Base-by-base conservation (phyloP, 1,139 yeast genomes). In the Pichia sp. region DNA sequence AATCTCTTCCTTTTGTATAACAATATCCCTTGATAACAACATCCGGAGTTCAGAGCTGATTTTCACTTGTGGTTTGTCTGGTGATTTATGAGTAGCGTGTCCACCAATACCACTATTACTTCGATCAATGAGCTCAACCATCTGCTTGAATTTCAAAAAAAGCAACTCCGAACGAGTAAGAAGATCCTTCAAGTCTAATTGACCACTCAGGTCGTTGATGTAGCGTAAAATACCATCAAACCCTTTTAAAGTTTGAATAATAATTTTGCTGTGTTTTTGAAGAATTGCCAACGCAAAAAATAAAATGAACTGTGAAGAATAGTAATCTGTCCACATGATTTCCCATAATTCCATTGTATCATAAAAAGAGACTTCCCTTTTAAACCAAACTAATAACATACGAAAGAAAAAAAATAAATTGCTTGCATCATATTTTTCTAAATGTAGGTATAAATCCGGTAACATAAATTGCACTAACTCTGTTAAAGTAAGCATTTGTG, bases 361-460 rank as follows among this genome's bases (percentile, higher is more conserved):
- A 45, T 78, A 77, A 77, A 94, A 87, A 34, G 74, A 76, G 52
- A 94, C 82, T 61, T 92, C 99, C 43, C 99, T 78, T 62, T 94
- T 92, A 62, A 78, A 94, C 96, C 97, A 89, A 4, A 92, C 97
- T 37, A 92, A 69, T 20, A 92, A 68, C 97, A 92, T 90, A 49
- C 98, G 70, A 70, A 94, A 92, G 57, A 90, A 89, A 71, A 92
- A 92, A 62, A 92, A 92, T 49, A 94, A 73, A 59, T 92, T 92
- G 29, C 82, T 84, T 1, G 96, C 82, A 56, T 90, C 97, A 59
- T 96, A 89, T 58, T 79, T 80, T 44, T 79, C 92, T 51, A 92
- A 69, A 62, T 94, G 98, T 35, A 78, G 71, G 62, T 84, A 89
- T 43, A 92, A 68, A 45, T 80, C 75, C 2, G 98, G 98, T 37